Base-by-base conservation (phyloP, 202 grass and related monocot species). In the Setaria italica region DNA sequence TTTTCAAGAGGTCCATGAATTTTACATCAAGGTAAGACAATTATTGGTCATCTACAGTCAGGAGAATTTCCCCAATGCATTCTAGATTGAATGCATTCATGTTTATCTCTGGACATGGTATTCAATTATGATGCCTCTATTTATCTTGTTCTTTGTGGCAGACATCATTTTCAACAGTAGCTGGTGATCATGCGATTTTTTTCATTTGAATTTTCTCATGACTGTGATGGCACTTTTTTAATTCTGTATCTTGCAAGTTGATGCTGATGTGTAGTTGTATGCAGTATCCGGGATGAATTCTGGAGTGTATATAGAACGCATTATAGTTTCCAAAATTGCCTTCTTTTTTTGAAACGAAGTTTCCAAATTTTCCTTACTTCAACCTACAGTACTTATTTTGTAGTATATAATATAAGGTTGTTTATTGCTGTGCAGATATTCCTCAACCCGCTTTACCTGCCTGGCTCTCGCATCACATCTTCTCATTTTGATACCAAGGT, bases 401-500 rank as follows among this genome's bases (percentile, higher is more conserved):
- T 70, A 5, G 21, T 39, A 39, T 39, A 39, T 55, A 33, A 70
- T 46, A 30, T 12, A 45, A 57, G n/a, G 30, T 0, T 79, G 4
- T 67, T 46, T 76, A 33, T 32, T 70, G 16, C 1, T 21, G 10
- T 83, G 85, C 88, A 97, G 95, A 97, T 95, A 78, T 87, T 97
- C 66, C 79, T 97, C 50, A 97, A 93, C 82, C 90, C 92, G 0
- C 92, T 97, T 4, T 95, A 92, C 69, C 70, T 97, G 63, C 92
- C 95, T 13, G 90, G 92, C 17, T 97, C 95, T 50, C 92, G 92
- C 74, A 95, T 97, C 70, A 72, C 92, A 46, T 97, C 95, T 4
- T 95, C 92, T 7, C 92, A 95, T 90, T 97, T 95, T 62, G 92
- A 95, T 79, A 97, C 95, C 62, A 97, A 93, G 85, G 92, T 97